Evolutionary conservation across 2,329 filamentous ascomycete genomes (phyloP), one percentile per base, ranked within the genome.

Genomic region (Ophiostoma sp.): DNA sequence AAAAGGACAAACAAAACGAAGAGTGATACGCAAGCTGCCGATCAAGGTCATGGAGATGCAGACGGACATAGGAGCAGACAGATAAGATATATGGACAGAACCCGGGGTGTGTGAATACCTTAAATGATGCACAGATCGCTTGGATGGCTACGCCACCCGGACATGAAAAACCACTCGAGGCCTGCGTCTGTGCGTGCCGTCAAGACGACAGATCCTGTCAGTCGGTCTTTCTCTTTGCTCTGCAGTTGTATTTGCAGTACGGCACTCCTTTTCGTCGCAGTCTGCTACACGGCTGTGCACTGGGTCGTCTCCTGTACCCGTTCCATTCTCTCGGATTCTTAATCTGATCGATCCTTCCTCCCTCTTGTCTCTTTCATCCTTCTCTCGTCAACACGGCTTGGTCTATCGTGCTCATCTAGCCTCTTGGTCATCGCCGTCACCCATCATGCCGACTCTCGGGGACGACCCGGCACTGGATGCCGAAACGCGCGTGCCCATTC

Each of bases 401-500:
- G 27, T 14, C 55, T 38, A 60, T 12, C 55, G 38, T 60, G 55
- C 12, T 38, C 55, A 36, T 60, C 2, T 60, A 60, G 55, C 11
- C 11, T 38, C 27, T 11, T 38, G 3, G 27, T 40, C 55, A 38
- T 12, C 55, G 38, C 9, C 49, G 55, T 60, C 27, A 27, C 14
- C 47, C 27, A 5, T 36, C 36, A 68, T 67, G 60, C 45, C 65
- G 41, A 66, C 71, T 8, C 55, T 38, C 3, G 73, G 73, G 4
- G 69, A 74, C 6, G 67, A 72, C 52, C 73, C 73, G 47, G 65
- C 64, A 2, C 69, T 74, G 16, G 73, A 75, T 69, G 73, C 71
- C 44, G 66, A 76, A 68, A 73, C 75, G 42, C 68, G 71, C 42
- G 71, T 73, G 40, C 72, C 74, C 49, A 71, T 72, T 2, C 71